Evolutionary conservation across 768 basidiomycete genomes (phyloP).

Genomic region (Suillus sp.): DNA sequence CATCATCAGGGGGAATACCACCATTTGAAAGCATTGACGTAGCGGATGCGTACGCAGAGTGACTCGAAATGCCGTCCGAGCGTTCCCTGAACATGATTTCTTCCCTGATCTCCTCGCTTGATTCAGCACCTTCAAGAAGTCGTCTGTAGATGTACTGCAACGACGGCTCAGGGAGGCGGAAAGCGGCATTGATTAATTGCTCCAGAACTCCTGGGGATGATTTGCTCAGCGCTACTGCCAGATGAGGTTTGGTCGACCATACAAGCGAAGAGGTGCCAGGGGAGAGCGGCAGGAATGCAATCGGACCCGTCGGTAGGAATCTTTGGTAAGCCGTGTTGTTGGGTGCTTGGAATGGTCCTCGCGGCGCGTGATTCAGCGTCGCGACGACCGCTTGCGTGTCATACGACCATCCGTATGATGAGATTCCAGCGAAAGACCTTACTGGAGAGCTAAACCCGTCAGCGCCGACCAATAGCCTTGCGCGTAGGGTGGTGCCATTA

Average conservation of each 20-base stretch:
- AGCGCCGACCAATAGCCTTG: constrained; percentile 86
- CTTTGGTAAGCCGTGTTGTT: constrained; percentile 90
- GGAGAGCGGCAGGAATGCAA: constrained; percentile 91
- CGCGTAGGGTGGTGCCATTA: constrained; percentile 62
- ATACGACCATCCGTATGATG: constrained; percentile 91
- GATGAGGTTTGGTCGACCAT: constrained; percentile 84
- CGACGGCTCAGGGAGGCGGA: constrained; percentile 77
- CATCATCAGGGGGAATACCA: constrained; percentile 63
- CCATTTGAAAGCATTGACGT: constrained; percentile 30
- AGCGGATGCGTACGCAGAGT: constrained; percentile 64
- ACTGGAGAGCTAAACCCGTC: constrained; percentile 97
- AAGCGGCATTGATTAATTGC: constrained; percentile 87
- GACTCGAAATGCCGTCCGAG: constrained; percentile 63
- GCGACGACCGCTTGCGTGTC: constrained; percentile 89
- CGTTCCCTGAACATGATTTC: constrained; percentile 76
- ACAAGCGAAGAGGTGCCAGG: constrained; percentile 82
- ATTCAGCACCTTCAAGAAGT: constrained; percentile 59
- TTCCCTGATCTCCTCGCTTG: constrained; percentile 49
- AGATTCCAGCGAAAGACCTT: constrained; percentile 79
- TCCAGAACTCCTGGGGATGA: constrained; percentile 64
- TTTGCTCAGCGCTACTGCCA: constrained; percentile 72
- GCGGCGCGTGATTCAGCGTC: constrained; percentile 75
- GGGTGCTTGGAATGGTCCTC: constrained; percentile 57
- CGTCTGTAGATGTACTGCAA: constrained; percentile 64
- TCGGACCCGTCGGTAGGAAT: constrained; percentile 92